phyloP scores from a whole-genome alignment of 1,284 basidiomycete genomes.

The Leccinum proximum region DNA sequence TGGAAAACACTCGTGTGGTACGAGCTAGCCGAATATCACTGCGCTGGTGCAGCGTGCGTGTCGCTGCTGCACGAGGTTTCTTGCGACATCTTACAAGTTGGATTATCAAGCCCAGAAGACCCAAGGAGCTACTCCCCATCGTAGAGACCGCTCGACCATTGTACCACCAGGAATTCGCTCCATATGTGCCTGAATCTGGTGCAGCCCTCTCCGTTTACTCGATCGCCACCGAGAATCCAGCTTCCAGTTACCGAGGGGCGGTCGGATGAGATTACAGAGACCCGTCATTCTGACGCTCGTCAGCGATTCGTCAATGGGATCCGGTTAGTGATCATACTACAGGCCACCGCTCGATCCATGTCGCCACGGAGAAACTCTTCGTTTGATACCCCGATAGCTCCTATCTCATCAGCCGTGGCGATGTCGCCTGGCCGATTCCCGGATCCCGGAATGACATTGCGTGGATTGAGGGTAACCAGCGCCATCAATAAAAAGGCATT shows the following conservation, averaged over 20 bases:
- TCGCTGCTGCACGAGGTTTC: constrained; percentile 23
- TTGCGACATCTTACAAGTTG: constrained; percentile 21
- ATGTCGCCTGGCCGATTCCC: constrained; percentile 36
- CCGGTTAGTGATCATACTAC: constrained; percentile 47
- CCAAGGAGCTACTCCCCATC: constrained; percentile 25
- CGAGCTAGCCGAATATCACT: constrained; percentile 24
- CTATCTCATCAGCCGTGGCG: constrained; percentile 22
- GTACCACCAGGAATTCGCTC: constrained; percentile 21
- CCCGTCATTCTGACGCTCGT: constrained; percentile 31
- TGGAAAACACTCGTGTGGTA: constrained; percentile 41
- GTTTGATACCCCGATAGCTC: constrained; percentile 25
- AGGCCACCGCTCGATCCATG: constrained; percentile 30
- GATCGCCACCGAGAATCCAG: constrained; percentile 25
- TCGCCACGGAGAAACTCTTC: constrained; percentile 31
- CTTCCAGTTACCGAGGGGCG: constrained; percentile 29
- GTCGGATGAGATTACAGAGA: constrained; percentile 25
- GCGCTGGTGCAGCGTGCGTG: constrained; percentile 23
- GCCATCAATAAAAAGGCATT: constrained; percentile 56
- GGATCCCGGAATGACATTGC: constrained; percentile 40
- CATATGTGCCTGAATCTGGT: constrained; percentile 18
- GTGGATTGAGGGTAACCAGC: constrained; percentile 50
- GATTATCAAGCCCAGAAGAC: constrained; percentile 30
- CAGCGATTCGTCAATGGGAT: constrained; percentile 41
- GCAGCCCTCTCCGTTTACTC: constrained; percentile 23
- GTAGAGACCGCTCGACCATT: constrained; percentile 19